Evolutionary conservation across 2,329 filamentous ascomycete genomes (phyloP).

Genomic region (Hymenotorrendiella dingleyae): DNA sequence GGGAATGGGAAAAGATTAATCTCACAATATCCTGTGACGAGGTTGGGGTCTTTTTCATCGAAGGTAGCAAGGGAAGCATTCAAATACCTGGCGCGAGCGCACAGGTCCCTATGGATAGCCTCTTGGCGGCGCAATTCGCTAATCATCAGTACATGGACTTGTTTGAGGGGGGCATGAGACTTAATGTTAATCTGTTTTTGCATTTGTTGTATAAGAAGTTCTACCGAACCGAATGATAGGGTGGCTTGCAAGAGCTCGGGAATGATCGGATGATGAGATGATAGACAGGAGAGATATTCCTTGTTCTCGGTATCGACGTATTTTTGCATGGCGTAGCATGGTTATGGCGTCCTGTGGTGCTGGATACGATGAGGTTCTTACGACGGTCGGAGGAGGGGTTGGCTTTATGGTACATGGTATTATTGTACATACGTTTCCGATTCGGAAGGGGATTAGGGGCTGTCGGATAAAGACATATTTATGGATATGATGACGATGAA

Average conservation of each 20-base stretch:
- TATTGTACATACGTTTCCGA: constrained; percentile 2
- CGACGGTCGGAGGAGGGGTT: background rate
- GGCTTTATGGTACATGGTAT: constrained; percentile 1
- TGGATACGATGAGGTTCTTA: background rate
- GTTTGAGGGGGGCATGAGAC: constrained; percentile 76
- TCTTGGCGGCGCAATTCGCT: constrained; percentile 95
- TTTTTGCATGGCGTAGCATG: constrained; percentile 1
- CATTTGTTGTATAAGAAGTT: constrained; percentile 99
- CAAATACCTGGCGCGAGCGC: constrained; percentile 93
- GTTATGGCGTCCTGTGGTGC: background rate
- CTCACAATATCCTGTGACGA: constrained; percentile 91
- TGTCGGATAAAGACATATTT: background rate
- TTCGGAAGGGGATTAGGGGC: background rate
- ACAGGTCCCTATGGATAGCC: constrained; percentile 81
- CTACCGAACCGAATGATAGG: constrained; percentile 58
- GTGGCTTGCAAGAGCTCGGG: background rate
- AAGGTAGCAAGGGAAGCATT: constrained; percentile 85
- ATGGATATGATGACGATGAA: background rate
- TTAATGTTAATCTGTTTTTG: constrained; percentile 95
- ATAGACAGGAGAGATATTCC: background rate
- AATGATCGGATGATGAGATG: background rate
- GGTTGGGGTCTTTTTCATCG: constrained; percentile 88
- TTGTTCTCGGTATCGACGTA: constrained; percentile 1
- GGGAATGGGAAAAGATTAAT: constrained; percentile 88
- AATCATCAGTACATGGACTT: constrained; percentile 93